Percentiles rank a stretch among this genome's conserved stretches.
These are phyloP conservation scores for Wickerhamomyces bisporus DNA, from an alignment of 805 yeast species.

Conservation along the genomic window DNA sequence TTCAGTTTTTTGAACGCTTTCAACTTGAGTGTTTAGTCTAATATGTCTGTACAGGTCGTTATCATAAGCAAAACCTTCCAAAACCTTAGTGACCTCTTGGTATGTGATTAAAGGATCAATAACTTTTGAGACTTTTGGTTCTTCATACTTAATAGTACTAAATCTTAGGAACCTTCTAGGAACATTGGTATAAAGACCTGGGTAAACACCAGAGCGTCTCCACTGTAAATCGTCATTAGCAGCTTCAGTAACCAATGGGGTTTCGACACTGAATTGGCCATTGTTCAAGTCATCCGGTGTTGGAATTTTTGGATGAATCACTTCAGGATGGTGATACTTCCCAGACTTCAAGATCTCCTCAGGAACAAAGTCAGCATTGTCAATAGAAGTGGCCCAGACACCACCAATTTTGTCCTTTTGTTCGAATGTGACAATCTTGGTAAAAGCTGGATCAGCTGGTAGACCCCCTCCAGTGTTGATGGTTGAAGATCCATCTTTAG, in stretches of 20 bases:
- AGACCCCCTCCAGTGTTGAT: constrained; percentile 6
- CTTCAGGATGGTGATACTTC: constrained; percentile 28
- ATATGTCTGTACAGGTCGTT: constrained; percentile 28
- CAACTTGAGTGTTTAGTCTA: constrained; percentile 34
- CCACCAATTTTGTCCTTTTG: constrained; percentile 37
- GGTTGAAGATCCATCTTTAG: constrained; percentile 26
- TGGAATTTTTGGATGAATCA: constrained; percentile 21
- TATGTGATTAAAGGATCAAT: constrained; percentile 35
- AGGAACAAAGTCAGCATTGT: constrained; percentile 13
- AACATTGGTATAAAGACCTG: constrained; percentile 35
- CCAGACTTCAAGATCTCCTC: constrained; percentile 24
- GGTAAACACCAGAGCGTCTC: constrained; percentile 32
- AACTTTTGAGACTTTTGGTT: constrained; percentile 9
- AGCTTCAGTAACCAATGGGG: constrained; percentile 15
- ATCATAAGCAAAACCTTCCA: constrained; percentile 24
- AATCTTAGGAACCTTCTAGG: constrained; percentile 34
- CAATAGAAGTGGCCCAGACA: constrained; percentile 30
- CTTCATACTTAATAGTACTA: constrained; percentile 28
- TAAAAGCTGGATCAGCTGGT: constrained; percentile 22
- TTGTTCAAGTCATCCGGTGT: constrained; percentile 10
- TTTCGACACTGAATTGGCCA: constrained; percentile 9
- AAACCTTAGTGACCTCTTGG: constrained; percentile 26
- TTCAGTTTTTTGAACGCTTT: constrained; percentile 26
- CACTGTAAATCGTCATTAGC: constrained; percentile 31
- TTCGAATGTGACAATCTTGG: constrained; percentile 35